These are phyloP conservation scores for Lactifluus subvellereus DNA, from an alignment of 768 basidiomycete genomes.

Conservation along the genomic window DNA sequence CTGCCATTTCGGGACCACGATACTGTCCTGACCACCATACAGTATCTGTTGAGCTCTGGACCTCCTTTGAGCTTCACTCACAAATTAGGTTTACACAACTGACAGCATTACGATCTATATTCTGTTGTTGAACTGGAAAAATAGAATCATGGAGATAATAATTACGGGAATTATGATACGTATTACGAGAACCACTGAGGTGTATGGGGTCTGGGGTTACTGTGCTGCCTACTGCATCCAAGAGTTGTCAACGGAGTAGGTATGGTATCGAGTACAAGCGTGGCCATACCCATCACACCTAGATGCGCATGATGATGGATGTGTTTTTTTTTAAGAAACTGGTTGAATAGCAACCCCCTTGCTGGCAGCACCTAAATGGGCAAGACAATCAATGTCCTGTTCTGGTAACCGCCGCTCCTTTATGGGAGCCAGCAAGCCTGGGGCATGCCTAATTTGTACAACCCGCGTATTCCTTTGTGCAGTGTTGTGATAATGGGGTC, in stretches of 20 bases:
- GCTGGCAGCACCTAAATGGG: background rate
- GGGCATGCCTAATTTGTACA: background rate
- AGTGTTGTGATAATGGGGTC: background rate
- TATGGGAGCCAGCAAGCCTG: background rate
- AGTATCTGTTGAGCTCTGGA: background rate
- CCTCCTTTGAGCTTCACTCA: background rate
- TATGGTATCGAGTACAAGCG: too few relatives aligned
- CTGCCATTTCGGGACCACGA: too few relatives aligned
- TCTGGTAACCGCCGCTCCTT: background rate
- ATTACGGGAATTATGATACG: background rate
- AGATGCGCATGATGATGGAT: background rate
- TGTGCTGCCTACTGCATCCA: too few relatives aligned
- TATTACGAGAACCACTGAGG: too few relatives aligned
- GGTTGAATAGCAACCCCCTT: background rate
- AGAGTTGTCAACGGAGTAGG: too few relatives aligned
- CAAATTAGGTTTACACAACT: background rate
- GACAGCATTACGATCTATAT: background rate
- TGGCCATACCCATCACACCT: too few relatives aligned
- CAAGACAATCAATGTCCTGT: background rate
- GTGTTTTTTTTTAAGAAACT: background rate
- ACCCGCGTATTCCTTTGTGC: background rate
- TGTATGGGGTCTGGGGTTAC: too few relatives aligned
- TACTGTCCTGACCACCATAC: too few relatives aligned
- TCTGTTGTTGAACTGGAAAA: background rate
- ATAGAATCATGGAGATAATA: background rate